phyloP scores from a whole-genome alignment of 768 basidiomycete species.

The Lactarius akahatsu region DNA sequence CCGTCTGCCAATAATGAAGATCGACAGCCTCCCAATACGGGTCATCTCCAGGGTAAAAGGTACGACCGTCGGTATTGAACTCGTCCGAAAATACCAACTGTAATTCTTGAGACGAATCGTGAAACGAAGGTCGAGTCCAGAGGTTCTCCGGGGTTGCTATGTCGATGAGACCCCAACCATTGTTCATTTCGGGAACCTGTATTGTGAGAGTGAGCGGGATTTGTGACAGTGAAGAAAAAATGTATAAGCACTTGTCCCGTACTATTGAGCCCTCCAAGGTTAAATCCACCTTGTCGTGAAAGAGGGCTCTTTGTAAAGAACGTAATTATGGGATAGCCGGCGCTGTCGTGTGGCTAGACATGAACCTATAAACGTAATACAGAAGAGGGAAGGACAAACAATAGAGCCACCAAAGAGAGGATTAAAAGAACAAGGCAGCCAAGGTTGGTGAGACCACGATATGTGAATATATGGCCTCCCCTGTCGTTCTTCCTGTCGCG shows the following conservation, averaged over 20 bases:
- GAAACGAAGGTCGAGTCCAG: slow-evolving; percentile 52
- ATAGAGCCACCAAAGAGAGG: slow-evolving; percentile 17
- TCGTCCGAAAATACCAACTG: slow-evolving; percentile 88
- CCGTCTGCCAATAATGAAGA: slow-evolving; percentile 47
- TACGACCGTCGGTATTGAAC: slow-evolving; percentile 75
- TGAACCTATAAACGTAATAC: background rate
- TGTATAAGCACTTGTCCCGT: slow-evolving; percentile 42
- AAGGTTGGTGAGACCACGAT: slow-evolving; percentile 44
- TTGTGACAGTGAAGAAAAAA: background rate
- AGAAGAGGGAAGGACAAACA: slow-evolving; percentile 21
- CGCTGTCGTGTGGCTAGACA: slow-evolving; percentile 29
- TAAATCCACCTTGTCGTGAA: slow-evolving; percentile 41
- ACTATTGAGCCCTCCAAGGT: slow-evolving; percentile 48
- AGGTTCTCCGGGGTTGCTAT: slow-evolving; percentile 57
- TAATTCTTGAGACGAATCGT: slow-evolving; percentile 58
- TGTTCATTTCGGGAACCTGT: slow-evolving; percentile 57
- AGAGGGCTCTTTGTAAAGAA: slow-evolving; percentile 32
- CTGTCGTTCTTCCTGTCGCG: slow-evolving; percentile 36
- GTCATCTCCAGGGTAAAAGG: slow-evolving; percentile 78
- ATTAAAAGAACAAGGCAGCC: slow-evolving; percentile 35
- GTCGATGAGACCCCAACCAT: slow-evolving; percentile 51
- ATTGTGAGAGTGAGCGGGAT: slow-evolving; percentile 1
- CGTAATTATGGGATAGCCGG: slow-evolving; percentile 40
- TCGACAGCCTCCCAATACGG: slow-evolving; percentile 53
- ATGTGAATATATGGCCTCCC: slow-evolving; percentile 41